Base-by-base conservation (phyloP, 2,329 filamentous ascomycete genomes). In the Nannizziopsis arthrosporioides region DNA sequence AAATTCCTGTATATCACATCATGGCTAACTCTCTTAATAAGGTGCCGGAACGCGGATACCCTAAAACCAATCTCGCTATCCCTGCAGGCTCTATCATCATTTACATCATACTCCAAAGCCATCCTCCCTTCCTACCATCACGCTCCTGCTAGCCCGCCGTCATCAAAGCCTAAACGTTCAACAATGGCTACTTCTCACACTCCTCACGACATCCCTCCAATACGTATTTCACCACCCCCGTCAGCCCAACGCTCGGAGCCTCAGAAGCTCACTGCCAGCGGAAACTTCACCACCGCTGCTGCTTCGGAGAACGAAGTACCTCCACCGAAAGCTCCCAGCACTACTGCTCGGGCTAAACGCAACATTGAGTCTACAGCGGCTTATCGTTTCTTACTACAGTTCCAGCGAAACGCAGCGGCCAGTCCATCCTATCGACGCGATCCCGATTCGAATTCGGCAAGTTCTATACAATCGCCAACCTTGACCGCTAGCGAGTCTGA, bases 41-140 rank as follows among this genome's bases (percentile, higher is more conserved):
- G 49, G 19, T 51, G 49, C 42, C 49, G 45, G 18, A 51, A 51
- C 30, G 27, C 45, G 32, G 49, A 51, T 32, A 42, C 45, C 35
- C 38, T 45, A 27, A 51, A 51, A 17, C 49, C 49, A 39, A 31
- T 51, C n/a, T 44, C 45, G 27, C 32, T 44, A 17, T 47, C 49
- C 6, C 46, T 48, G 8, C 46, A 48, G 11, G 32, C 32, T 18
- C 46, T 48, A 12, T 42, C 41, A 10, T 37, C 46, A 19, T 47
- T 47, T 32, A 42, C 45, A 42, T 27, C 22, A 27, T 47, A 47
- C 22, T 42, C 37, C 39, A 47, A 40, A 8, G 15, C 32, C 19
- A 40, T 42, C 7, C 31, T 46, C 15, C 38, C 42, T 17, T 7
- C 22, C 22, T 48, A 38, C 27, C 32, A 6, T 5, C 30, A 17